These are phyloP conservation scores for Mangifera indica DNA, from an alignment of 345 rosid genomes.

Conservation along the genomic window DNA sequence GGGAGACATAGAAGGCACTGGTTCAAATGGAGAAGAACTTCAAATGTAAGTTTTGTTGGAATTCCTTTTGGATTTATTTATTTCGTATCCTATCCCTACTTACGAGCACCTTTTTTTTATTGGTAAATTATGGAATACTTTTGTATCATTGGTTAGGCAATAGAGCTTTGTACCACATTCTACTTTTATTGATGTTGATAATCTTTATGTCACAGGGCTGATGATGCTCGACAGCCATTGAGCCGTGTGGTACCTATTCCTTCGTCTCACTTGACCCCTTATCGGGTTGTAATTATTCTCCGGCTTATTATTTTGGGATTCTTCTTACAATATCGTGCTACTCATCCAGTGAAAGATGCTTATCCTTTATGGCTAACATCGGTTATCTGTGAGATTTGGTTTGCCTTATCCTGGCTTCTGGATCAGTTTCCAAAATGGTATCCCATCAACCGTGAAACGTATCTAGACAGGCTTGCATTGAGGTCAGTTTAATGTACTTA, in stretches of 20 bases:
- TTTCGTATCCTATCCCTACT: background rate
- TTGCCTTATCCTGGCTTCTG: conserved; percentile 98
- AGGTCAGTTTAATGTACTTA: conserved; percentile 49
- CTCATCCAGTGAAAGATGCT: conserved; percentile 95
- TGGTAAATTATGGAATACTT: background rate
- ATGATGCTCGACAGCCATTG: conserved; percentile 91
- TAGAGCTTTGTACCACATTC: background rate
- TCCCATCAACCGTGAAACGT: conserved; percentile 98
- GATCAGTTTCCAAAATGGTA: conserved; percentile 99
- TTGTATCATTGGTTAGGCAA: background rate
- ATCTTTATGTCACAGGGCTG: conserved; percentile 61
- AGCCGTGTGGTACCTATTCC: conserved; percentile 86
- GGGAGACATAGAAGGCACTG: conserved; percentile 96
- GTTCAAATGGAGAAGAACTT: conserved; percentile 96
- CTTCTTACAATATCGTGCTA: conserved; percentile 88
- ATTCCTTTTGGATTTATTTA: conserved; percentile 11
- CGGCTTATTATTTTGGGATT: conserved; percentile 97
- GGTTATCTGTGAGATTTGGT: conserved; percentile 99
- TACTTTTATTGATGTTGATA: conserved; percentile 16
- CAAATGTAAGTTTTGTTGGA: conserved; percentile 63
- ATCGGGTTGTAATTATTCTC: conserved; percentile 77
- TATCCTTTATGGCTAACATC: conserved; percentile 93
- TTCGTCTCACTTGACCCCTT: conserved; percentile 79
- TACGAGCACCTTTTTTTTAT: background rate
- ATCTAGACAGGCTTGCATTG: conserved; percentile 86